Conservation (phyloP, 2,329 filamentous ascomycete species). For the Coniochaeta sp. region DNA sequence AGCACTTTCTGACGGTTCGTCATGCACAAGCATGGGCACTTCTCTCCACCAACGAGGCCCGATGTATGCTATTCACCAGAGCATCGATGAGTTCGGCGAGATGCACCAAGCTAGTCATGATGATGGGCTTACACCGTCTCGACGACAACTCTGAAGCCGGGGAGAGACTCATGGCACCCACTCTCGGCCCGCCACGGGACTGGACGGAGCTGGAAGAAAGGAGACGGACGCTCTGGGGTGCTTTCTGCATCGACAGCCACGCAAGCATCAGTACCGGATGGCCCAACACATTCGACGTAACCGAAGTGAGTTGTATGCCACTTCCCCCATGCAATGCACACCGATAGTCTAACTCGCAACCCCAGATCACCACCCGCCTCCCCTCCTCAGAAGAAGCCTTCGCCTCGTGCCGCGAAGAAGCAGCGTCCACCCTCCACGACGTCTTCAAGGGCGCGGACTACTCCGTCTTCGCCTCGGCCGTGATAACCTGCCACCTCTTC, state of each 20-base stretch:
- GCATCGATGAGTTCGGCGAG: constrained; percentile 77
- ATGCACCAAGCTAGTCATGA: constrained; percentile 63
- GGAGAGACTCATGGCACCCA: constrained; percentile 53
- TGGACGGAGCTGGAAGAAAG: constrained; percentile 75
- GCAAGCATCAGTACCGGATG: constrained; percentile 85
- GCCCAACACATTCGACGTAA: constrained; percentile 73
- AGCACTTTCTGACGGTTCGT: constrained; percentile 69
- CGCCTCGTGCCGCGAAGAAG: constrained; percentile 54
- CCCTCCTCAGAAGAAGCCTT: constrained; percentile 76
- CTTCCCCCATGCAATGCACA: no score
- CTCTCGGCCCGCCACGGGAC: constrained; percentile 63
- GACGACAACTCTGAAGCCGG: constrained; percentile 56
- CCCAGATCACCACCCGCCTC: constrained; percentile 71
- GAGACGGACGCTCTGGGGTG: constrained; percentile 78
- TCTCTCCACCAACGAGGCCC: constrained; percentile 73
- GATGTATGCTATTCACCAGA: constrained; percentile 74
- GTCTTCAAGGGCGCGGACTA: constrained; percentile 57
- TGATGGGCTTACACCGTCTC: constrained; percentile 77
- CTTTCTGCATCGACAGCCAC: constrained; percentile 77
- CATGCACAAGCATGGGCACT: constrained; percentile 78
- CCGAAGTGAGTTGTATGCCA: no score
- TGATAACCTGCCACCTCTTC: constrained; percentile 72
- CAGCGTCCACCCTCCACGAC: constrained; percentile 56
- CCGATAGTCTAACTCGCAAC: no score
- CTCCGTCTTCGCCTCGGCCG: constrained; percentile 64